A percentile compares a stretch with the other conserved stretches of the same genome.
Evolutionary conservation across 371 early-diverging fungal genomes (phyloP).

Genomic region (Phascolomyces articulosus): DNA sequence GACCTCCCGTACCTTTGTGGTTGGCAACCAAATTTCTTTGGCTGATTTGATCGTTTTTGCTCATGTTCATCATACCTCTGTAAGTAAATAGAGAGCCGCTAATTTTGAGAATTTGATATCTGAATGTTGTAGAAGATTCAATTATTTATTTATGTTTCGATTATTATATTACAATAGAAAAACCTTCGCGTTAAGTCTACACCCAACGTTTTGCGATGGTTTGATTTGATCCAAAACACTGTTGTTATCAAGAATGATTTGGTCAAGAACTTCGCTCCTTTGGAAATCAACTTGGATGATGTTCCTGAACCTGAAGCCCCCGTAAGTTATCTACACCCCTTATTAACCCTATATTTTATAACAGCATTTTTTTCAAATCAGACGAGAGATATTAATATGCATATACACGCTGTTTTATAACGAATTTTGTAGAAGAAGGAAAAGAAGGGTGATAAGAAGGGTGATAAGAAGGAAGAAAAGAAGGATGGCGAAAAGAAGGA

Average conservation of each 20-base stretch:
- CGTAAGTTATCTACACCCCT: constrained; percentile 30
- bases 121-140: no score
- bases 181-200: constrained; percentile 43
- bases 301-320: constrained; percentile 55
- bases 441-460: constrained; percentile 35
- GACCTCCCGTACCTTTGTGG: constrained; percentile 65
- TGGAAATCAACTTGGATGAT: constrained; percentile 65
- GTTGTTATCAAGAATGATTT: constrained; percentile 45
- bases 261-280: constrained; percentile 51
- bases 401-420: neutral
- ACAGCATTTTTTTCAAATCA: no score
- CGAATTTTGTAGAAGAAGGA: constrained; percentile 29
- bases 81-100: no score
- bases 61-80: constrained; percentile 64
- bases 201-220: constrained; percentile 74
- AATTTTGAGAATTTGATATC: no score
- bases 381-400: no score
- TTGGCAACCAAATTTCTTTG: constrained; percentile 63
- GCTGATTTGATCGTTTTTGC: constrained; percentile 78
- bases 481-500: constrained; percentile 47
- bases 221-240: constrained; percentile 76
- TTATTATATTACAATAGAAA: constrained; percentile 28
- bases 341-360: no score
- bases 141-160: neutral
- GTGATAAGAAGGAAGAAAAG: constrained; percentile 28